A percentile compares a stretch with the other conserved stretches of the same genome.
Conservation (phyloP, 2,329 filamentous ascomycete genomes). For the Eutypella sp. region DNA sequence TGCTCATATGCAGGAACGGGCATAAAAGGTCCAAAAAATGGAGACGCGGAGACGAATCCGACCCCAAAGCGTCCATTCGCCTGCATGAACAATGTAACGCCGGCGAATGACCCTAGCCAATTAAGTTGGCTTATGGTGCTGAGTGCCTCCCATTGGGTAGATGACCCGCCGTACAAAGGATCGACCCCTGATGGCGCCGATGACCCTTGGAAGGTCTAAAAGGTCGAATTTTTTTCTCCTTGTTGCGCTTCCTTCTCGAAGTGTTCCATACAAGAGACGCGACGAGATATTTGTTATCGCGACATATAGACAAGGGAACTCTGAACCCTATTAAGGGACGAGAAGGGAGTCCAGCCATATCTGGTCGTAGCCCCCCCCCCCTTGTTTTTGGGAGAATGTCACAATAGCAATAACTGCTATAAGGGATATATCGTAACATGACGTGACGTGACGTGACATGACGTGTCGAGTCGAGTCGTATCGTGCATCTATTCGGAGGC, state of each 20-base stretch:
- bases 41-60: slow-evolving; percentile 13
- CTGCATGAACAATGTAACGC: slow-evolving; percentile 7
- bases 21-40: slow-evolving; percentile 16
- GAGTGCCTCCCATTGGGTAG: background rate
- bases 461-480: too few species aligned
- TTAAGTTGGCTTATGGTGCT: background rate
- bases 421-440: too few species aligned
- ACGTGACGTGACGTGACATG: too few species aligned
- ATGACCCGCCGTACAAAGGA: background rate
- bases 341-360: too few species aligned
- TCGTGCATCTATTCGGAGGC: too few species aligned
- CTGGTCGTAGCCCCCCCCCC: too few species aligned
- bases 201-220: too few species aligned
- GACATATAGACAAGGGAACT: too few species aligned
- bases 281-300: background rate
- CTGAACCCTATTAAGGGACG: too few species aligned
- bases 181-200: too few species aligned
- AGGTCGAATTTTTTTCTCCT: background rate
- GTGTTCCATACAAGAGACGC: background rate
- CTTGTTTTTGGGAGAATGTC: too few species aligned
- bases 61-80: slow-evolving; percentile 15
- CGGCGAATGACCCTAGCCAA: background rate
- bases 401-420: too few species aligned
- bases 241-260: background rate
- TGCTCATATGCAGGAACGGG: slow-evolving; percentile 20